Conservation (phyloP, 2,329 filamentous ascomycete species). For the Pseudophaeomoniella oleicola region DNA sequence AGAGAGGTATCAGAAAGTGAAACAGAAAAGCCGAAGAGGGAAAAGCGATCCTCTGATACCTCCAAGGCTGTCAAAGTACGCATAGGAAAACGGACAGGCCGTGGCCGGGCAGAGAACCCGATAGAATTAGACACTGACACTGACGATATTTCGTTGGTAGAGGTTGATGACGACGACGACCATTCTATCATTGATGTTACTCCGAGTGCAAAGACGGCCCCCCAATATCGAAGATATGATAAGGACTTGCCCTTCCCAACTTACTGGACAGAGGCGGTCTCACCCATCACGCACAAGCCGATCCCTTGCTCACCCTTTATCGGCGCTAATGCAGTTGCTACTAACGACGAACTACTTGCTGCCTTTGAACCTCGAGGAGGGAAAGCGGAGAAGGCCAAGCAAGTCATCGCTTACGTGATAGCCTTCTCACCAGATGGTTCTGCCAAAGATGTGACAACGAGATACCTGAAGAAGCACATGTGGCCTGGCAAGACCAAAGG, state of each 20-base stretch:
- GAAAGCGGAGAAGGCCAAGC: conserved; percentile 72
- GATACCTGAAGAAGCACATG: conserved; percentile 69
- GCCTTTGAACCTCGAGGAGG: conserved; percentile 69
- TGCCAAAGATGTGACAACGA: conserved; percentile 85
- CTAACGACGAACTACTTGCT: conserved; percentile 55
- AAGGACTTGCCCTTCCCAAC: conserved; percentile 67
- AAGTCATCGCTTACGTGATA: conserved; percentile 80
- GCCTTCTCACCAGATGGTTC: conserved; percentile 72
- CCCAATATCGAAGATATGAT: conserved; percentile 44
- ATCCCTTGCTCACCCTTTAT: conserved; percentile 66
- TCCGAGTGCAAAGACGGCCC: conserved; percentile 27
- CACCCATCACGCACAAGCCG: conserved; percentile 64
- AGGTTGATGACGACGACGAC: conserved; percentile 41
- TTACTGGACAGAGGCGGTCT: conserved; percentile 88
- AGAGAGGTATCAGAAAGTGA: conserved; percentile 12
- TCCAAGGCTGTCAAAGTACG: neutral
- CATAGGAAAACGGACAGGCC: neutral
- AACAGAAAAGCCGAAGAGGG: conserved; percentile 5
- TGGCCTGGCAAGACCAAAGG: conserved; percentile 87
- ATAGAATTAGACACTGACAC: conserved; percentile 29
- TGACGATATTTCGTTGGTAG: conserved; percentile 32
- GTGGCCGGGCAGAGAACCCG: conserved; percentile 19
- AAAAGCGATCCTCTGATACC: neutral
- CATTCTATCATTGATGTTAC: conserved; percentile 45
- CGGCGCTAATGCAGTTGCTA: conserved; percentile 50